phyloP scores from a whole-genome alignment of 345 rosid genomes.

The Cochlearia excelsa region DNA sequence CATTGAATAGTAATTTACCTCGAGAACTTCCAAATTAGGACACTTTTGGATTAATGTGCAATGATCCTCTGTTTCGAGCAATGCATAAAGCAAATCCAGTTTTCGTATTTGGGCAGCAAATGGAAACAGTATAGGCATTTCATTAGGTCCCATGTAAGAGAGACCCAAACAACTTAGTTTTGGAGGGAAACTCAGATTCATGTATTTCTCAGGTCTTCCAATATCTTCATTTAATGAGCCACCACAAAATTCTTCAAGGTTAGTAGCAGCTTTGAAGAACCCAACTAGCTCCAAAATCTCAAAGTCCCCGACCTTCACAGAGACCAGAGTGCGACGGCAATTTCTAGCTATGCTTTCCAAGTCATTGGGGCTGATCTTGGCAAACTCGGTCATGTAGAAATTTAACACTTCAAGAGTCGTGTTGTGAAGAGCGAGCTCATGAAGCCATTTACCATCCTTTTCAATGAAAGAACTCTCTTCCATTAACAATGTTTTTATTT shows the following conservation, averaged over 20 bases:
- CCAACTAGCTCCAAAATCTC: conserved; percentile 69
- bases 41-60: conserved; percentile 74
- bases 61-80: conserved; percentile 80
- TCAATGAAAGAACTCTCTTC: conserved; percentile 74
- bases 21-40: conserved; percentile 87
- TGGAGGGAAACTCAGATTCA: conserved; percentile 52
- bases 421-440: conserved; percentile 75
- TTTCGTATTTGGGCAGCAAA: conserved; percentile 66
- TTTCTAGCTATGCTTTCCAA: conserved; percentile 75
- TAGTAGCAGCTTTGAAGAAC: conserved; percentile 62
- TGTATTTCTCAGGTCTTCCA: conserved; percentile 48
- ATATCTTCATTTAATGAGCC: conserved; percentile 60
- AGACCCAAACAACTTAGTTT: conserved; percentile 68
- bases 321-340: conserved; percentile 55
- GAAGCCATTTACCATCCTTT: conserved; percentile 84
- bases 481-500: conserved; percentile 63
- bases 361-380: conserved; percentile 49
- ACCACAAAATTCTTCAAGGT: conserved; percentile 88
- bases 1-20: conserved; percentile 44
- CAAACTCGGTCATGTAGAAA: conserved; percentile 77
- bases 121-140: conserved; percentile 76
- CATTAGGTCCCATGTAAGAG: conserved; percentile 64
- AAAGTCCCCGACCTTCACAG: conserved; percentile 71
- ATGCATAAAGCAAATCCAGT: conserved; percentile 83
- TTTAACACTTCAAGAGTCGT: conserved; percentile 71